phyloP scores from a whole-genome alignment of 176 grass and related monocot genomes.

The Microstegium vimineum region DNA sequence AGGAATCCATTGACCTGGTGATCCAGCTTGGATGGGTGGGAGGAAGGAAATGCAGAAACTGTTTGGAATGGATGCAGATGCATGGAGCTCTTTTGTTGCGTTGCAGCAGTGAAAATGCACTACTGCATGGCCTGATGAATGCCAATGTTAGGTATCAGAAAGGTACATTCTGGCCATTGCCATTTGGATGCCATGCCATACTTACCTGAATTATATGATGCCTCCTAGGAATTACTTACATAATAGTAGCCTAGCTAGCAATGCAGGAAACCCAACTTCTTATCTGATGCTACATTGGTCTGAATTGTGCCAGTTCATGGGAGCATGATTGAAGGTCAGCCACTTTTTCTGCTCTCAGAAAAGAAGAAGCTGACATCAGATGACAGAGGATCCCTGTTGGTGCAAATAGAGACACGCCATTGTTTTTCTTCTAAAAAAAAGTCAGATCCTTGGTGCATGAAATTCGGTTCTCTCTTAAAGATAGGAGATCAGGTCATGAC shows the following conservation, averaged over 20 bases:
- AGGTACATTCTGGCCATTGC: slow-evolving; percentile 22
- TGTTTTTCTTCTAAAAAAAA: background rate
- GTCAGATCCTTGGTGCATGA: background rate
- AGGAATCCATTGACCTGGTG: slow-evolving; percentile 27
- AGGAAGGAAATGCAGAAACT: slow-evolving; percentile 3
- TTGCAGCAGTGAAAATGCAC: slow-evolving; percentile 32
- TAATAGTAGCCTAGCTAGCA: background rate
- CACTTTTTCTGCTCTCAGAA: background rate
- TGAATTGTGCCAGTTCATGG: background rate
- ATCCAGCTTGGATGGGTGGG: slow-evolving; percentile 23
- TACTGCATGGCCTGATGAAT: slow-evolving; percentile 26
- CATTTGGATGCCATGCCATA: slow-evolving; percentile 1
- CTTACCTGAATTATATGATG: slow-evolving; percentile 22
- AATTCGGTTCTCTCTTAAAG: background rate
- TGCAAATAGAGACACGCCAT: too few species aligned
- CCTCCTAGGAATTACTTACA: background rate
- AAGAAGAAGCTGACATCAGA: slow-evolving; percentile 1
- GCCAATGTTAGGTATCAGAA: slow-evolving; percentile 32
- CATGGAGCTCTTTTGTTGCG: background rate
- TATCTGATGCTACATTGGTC: background rate
- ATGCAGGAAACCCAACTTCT: background rate
- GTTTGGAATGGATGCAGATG: slow-evolving; percentile 33
- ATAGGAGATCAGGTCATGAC: background rate
- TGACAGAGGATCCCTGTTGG: background rate
- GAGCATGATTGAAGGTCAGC: background rate